A percentile compares a stretch with the other conserved stretches of the same genome.
phyloP scores from a whole-genome alignment of 495 filamentous ascomycete genomes.

The Tuber calosporum region DNA sequence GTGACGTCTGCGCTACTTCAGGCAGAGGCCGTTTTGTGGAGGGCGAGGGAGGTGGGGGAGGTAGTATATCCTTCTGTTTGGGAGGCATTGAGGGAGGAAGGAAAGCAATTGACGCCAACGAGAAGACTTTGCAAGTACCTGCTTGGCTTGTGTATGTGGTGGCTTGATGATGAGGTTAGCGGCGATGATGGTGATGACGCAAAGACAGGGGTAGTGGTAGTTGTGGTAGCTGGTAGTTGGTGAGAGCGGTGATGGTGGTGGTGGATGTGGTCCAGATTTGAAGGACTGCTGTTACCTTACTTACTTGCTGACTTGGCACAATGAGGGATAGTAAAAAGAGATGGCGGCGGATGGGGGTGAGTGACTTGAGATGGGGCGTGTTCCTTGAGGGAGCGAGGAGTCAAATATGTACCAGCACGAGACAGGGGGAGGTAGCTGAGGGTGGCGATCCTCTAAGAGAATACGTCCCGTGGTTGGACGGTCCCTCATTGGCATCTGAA shows the following conservation, averaged over 20 bases:
- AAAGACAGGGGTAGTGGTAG: conserved; percentile 2
- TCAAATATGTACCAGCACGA: not conserved
- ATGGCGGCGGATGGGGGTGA: conserved; percentile 14
- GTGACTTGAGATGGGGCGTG: conserved; percentile 24
- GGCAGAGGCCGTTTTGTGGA: conserved; percentile 42
- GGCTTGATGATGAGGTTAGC: not conserved
- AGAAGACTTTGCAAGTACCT: conserved; percentile 8
- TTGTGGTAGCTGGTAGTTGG: conserved; percentile 10
- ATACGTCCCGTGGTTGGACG: not conserved
- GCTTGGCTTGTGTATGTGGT: not conserved
- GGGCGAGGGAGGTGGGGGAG: conserved; percentile 30
- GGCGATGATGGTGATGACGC: not conserved
- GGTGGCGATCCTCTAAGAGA: not conserved
- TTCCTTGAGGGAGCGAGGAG: conserved; percentile 17
- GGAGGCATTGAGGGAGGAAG: conserved; percentile 39
- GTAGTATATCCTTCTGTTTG: conserved; percentile 33
- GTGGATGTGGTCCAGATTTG: conserved; percentile 5
- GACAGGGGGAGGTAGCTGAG: conserved; percentile 18
- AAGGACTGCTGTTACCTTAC: conserved; percentile 16
- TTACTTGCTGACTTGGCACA: conserved; percentile 24
- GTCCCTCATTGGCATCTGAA: conserved; percentile 20
- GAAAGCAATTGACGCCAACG: conserved; percentile 37
- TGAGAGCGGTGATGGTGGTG: conserved; percentile 10
- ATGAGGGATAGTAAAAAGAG: conserved; percentile 17
- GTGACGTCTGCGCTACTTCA: conserved; percentile 57